Evolutionary conservation across 345 rosid species (phyloP).

Genomic region (Rhodamnia rubescens): DNA sequence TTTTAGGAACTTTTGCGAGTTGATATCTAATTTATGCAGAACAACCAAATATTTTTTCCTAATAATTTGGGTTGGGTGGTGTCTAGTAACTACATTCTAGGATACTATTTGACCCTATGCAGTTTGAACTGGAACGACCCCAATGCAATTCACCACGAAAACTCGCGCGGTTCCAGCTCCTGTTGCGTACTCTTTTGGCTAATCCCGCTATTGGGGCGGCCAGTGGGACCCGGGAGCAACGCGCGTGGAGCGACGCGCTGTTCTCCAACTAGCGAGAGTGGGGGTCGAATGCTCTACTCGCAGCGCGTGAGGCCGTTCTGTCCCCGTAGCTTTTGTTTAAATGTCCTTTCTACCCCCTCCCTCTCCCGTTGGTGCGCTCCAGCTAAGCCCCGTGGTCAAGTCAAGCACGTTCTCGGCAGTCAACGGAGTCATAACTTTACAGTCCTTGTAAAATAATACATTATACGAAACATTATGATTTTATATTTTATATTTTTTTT

Average conservation of each 20-base stretch:
- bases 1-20: not conserved
- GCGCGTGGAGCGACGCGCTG: not conserved
- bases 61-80: not conserved
- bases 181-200: not conserved
- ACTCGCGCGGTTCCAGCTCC: not conserved
- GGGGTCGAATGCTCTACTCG: not conserved
- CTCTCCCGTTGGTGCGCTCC: not conserved
- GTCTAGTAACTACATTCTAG: not conserved
- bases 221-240: too few species aligned
- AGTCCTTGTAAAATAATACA: not conserved
- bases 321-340: not conserved
- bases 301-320: not conserved
- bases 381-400: not conserved
- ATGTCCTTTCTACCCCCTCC: not conserved
- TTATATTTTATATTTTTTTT: not conserved
- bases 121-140: not conserved
- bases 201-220: not conserved
- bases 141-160: not conserved
- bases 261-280: not conserved
- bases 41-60: not conserved
- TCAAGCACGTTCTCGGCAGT: not conserved
- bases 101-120: not conserved
- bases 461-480: not conserved
- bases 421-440: not conserved
- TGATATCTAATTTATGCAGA: not conserved